Conservation (phyloP, 768 basidiomycete species). For the Termitomyces sp. region DNA sequence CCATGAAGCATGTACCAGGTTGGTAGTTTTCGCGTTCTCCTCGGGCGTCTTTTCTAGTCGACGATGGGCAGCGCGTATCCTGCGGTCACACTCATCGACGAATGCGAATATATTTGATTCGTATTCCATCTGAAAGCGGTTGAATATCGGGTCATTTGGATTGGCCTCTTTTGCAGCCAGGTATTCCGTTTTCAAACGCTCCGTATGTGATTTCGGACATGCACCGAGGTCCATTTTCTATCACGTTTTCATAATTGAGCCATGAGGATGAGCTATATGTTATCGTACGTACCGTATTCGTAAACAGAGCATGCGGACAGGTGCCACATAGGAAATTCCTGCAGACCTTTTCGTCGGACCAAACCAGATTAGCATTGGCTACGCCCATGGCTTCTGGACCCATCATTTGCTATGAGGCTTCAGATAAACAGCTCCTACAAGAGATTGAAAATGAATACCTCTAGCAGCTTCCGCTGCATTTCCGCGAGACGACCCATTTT, state of each 20-base stretch:
- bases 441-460: conserved; percentile 27
- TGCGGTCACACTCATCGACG: conserved; percentile 97
- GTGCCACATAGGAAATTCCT: conserved; percentile 97
- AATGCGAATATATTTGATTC: conserved; percentile 94
- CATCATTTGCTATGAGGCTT: conserved; percentile 89
- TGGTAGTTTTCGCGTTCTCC: conserved; percentile 98
- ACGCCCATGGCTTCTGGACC: conserved; percentile 99
- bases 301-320: conserved; percentile 97
- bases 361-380: conserved; percentile 85
- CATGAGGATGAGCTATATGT: not conserved
- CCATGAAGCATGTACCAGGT: conserved; percentile 57
- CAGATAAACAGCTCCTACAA: conserved; percentile 41
- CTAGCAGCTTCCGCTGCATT: conserved; percentile 92
- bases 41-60: conserved; percentile 99
- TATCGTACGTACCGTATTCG: conserved; percentile 78
- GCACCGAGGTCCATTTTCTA: conserved; percentile 99
- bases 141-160: conserved; percentile 78
- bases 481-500: conserved; percentile 94
- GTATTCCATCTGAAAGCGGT: conserved; percentile 91
- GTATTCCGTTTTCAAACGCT: conserved; percentile 90
- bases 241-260: conserved; percentile 2
- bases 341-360: conserved; percentile 98
- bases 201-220: conserved; percentile 95
- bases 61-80: conserved; percentile 91
- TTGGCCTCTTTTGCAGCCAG: conserved; percentile 71